phyloP scores from a whole-genome alignment of 2,329 filamentous ascomycete genomes.

The Stromatinia cepivora region DNA sequence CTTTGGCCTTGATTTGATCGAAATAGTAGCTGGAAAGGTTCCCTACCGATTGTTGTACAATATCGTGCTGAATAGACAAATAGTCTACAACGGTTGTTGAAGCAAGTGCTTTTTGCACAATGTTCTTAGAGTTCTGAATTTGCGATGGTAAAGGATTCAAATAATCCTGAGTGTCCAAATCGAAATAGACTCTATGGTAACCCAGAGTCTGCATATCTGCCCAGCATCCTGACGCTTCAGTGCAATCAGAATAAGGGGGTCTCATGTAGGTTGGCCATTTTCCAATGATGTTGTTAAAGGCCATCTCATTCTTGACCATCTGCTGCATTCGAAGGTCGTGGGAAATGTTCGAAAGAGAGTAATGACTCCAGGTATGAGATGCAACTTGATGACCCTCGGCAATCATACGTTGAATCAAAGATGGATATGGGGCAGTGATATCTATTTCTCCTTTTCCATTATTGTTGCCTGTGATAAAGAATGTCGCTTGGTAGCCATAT shows the following conservation, averaged over 20 bases:
- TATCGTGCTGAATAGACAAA: conserved; percentile 47
- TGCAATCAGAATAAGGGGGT: conserved; percentile 43
- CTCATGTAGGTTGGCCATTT: conserved; percentile 55
- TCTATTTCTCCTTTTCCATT: conserved; percentile 43
- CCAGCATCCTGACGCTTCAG: conserved; percentile 43
- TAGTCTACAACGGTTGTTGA: conserved; percentile 37
- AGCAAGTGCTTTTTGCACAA: conserved; percentile 44
- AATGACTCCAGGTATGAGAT: conserved; percentile 56
- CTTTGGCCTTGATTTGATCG: conserved; percentile 40
- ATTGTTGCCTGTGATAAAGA: conserved; percentile 63
- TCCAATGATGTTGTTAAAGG: conserved; percentile 53
- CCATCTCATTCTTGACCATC: conserved; percentile 55
- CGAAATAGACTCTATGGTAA: conserved; percentile 51
- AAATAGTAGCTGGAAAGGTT: conserved; percentile 40
- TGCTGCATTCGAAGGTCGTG: conserved; percentile 47
- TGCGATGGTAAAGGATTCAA: conserved; percentile 44
- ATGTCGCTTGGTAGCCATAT: conserved; percentile 64
- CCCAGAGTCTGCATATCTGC: conserved; percentile 41
- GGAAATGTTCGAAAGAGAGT: conserved; percentile 47
- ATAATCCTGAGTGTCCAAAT: conserved; percentile 53
- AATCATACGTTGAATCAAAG: conserved; percentile 46
- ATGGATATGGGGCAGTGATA: conserved; percentile 46
- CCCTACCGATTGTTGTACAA: conserved; percentile 39
- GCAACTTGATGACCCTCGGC: conserved; percentile 55
- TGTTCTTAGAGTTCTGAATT: conserved; percentile 49